A percentile compares a stretch with the other conserved stretches of the same genome.
These are phyloP conservation scores for Physcia stellaris DNA, from an alignment of 495 filamentous ascomycete genomes.

Conservation along the genomic window DNA sequence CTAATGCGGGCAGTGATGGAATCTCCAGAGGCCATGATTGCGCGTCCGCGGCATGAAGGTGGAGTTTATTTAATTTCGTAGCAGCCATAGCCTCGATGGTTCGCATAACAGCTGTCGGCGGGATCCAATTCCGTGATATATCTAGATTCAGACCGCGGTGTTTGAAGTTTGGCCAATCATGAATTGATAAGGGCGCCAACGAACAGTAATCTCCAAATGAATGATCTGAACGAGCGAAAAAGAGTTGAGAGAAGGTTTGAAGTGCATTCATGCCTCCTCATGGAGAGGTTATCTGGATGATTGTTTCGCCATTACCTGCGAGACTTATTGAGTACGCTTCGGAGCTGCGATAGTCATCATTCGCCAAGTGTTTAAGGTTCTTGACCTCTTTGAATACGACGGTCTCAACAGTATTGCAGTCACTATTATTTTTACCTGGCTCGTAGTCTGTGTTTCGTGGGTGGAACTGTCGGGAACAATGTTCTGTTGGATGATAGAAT, in stretches of 20 bases:
- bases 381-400: constrained; percentile 17
- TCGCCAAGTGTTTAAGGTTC: constrained; percentile 23
- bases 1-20: constrained; percentile 53
- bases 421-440: constrained; percentile 31
- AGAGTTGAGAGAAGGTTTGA: constrained; percentile 41
- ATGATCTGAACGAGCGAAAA: constrained; percentile 23
- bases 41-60: constrained; percentile 67
- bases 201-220: constrained; percentile 18
- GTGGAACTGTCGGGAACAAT: constrained; percentile 68
- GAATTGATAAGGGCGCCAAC: constrained; percentile 9
- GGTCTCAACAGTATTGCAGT: constrained; percentile 22
- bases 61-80: constrained; percentile 70
- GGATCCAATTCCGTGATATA: constrained; percentile 51
- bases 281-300: constrained; percentile 34
- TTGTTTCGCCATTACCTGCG: constrained; percentile 19
- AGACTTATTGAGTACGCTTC: constrained; percentile 43
- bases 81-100: constrained; percentile 58
- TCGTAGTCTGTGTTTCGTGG: constrained; percentile 43
- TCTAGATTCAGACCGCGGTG: constrained; percentile 70
- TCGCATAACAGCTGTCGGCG: constrained; percentile 45
- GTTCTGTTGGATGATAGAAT: constrained; percentile 43
- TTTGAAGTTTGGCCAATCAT: constrained; percentile 12
- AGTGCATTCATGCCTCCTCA: constrained; percentile 47
- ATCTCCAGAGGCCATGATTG: constrained; percentile 78
- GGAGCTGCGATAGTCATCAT: constrained; percentile 13